Evolutionary conservation across 768 basidiomycete genomes (phyloP).

Genomic region (Kwoniella pini): DNA sequence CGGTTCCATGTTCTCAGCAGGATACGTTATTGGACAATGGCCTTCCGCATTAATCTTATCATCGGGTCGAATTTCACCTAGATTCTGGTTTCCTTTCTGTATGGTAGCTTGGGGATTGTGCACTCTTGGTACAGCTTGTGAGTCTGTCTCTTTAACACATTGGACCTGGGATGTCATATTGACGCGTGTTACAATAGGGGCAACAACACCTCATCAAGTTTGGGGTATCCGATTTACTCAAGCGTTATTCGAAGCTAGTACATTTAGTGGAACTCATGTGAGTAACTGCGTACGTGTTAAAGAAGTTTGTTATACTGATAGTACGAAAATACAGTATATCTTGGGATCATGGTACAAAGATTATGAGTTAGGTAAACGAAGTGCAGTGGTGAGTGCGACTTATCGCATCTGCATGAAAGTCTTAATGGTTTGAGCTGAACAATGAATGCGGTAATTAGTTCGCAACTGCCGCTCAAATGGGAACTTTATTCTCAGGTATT

Average conservation of each 20-base stretch:
- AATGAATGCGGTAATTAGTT: slow-evolving; percentile 56
- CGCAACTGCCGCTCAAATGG: slow-evolving; percentile 38
- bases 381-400: slow-evolving; percentile 61
- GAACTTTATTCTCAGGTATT: slow-evolving; percentile 41
- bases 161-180: no score
- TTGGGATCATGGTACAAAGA: slow-evolving; percentile 75
- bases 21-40: slow-evolving; percentile 29
- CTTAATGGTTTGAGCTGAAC: neutral
- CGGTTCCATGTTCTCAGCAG: slow-evolving; percentile 22
- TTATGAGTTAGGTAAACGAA: slow-evolving; percentile 69
- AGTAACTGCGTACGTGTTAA: slow-evolving; percentile 48
- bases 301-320: no score
- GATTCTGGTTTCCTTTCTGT: slow-evolving; percentile 26
- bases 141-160: neutral
- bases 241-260: slow-evolving; percentile 71
- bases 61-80: slow-evolving; percentile 25
- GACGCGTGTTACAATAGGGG: slow-evolving; percentile 13
- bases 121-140: slow-evolving; percentile 21
- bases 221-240: slow-evolving; percentile 73
- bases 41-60: slow-evolving; percentile 29
- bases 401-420: no score
- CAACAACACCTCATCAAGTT: slow-evolving; percentile 49
- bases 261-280: slow-evolving; percentile 73
- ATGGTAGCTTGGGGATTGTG: slow-evolving; percentile 28
- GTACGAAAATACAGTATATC: slow-evolving; percentile 64